phyloP scores from a whole-genome alignment of 768 basidiomycete genomes.

The Podaxis sp. region DNA sequence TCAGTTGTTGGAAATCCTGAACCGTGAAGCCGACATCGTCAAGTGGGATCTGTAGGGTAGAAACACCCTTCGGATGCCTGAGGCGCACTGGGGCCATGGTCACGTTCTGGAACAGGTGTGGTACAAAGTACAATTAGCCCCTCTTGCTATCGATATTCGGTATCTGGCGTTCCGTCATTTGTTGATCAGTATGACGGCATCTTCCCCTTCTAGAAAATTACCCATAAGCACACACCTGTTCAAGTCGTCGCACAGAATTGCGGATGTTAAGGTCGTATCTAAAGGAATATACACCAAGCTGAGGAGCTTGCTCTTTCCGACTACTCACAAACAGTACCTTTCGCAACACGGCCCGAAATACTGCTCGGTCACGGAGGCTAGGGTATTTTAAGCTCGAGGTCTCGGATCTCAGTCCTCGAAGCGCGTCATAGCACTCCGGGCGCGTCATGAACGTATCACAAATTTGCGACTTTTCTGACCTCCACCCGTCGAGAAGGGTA shows the following conservation, averaged over 20 bases:
- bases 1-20: constrained; percentile 68
- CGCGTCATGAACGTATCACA: not conserved
- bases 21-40: constrained; percentile 56
- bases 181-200: not conserved
- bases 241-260: too few species aligned
- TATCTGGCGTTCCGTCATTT: constrained; percentile 3
- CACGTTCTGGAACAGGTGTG: not conserved
- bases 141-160: not conserved
- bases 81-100: constrained; percentile 75
- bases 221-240: not conserved
- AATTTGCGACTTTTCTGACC: not conserved
- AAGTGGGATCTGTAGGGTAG: constrained; percentile 72
- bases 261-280: not conserved
- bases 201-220: not conserved
- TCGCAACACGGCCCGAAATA: too few species aligned
- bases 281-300: too few species aligned
- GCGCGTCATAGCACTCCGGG: not conserved
- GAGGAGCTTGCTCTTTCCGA: too few species aligned
- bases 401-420: not conserved
- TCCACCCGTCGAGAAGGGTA: not conserved
- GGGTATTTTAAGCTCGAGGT: not conserved
- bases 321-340: too few species aligned
- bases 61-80: constrained; percentile 81
- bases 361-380: too few species aligned
- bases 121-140: not conserved